These are phyloP conservation scores for Eucalyptus cloeziana DNA, from an alignment of 345 rosid genomes.

Conservation along the genomic window DNA sequence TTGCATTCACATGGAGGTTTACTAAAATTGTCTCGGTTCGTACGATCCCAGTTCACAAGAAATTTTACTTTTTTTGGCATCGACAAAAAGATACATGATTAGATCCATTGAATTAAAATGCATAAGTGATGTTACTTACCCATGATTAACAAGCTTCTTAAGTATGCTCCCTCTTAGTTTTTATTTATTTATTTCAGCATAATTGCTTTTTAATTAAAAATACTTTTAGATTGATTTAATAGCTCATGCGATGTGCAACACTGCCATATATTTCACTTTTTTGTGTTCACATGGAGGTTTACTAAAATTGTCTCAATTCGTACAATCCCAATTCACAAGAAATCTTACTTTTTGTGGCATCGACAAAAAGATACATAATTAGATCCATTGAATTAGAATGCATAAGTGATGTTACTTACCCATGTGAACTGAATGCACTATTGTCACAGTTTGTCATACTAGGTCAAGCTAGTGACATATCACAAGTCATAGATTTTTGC, in stretches of 20 bases:
- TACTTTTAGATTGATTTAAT: not conserved
- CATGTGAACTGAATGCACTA: not conserved
- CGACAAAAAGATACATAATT: too few species aligned
- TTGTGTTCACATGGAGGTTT: not conserved
- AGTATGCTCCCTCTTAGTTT: not conserved
- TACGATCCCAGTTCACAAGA: fast-evolving
- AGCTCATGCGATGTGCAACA: not conserved
- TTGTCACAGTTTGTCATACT: not conserved
- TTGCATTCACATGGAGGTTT: fast-evolving
- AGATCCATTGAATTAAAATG: too few species aligned
- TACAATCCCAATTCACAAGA: fast-evolving
- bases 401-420: not conserved
- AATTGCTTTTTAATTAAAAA: too few species aligned
- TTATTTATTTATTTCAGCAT: not conserved
- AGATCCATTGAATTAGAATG: too few species aligned
- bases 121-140: not conserved
- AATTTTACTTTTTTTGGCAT: too few species aligned
- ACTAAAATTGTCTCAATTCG: fast-evolving
- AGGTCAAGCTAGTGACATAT: not conserved
- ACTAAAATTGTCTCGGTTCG: fast-evolving
- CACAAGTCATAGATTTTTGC: too few species aligned
- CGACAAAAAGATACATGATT: too few species aligned
- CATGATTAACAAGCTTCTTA: not conserved
- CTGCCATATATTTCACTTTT: too few species aligned
- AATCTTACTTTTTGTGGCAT: too few species aligned